These are phyloP conservation scores for Fusarium compactum DNA, from an alignment of 2,329 filamentous ascomycete genomes.

Conservation along the genomic window DNA sequence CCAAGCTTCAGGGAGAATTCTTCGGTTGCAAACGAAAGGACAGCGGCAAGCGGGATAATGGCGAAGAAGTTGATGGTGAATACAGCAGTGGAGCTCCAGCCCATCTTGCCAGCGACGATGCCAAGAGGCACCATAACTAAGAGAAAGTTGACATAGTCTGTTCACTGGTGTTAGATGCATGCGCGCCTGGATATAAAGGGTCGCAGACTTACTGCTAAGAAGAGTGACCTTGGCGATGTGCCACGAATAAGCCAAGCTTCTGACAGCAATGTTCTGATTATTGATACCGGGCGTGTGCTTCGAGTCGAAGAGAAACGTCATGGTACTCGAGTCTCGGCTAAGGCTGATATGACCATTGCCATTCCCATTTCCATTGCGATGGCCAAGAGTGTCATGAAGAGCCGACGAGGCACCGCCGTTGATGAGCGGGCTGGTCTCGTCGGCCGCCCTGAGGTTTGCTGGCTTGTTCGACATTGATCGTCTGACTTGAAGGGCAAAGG, in stretches of 20 bases:
- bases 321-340: constrained; percentile 41
- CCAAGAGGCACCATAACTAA: constrained; percentile 81
- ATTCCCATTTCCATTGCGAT: constrained; percentile 22
- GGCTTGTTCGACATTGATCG: constrained; percentile 52
- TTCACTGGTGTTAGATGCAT: constrained; percentile 12
- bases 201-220: constrained; percentile 65
- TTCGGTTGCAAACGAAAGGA: constrained; percentile 82
- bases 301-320: constrained; percentile 62
- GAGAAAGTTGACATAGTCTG: constrained; percentile 75
- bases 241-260: constrained; percentile 62
- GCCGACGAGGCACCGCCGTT: constrained; percentile 51
- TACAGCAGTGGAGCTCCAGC: constrained; percentile 74
- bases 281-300: constrained; percentile 65
- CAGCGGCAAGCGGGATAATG: constrained; percentile 79
- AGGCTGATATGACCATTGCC: constrained; percentile 43
- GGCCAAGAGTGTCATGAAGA: constrained; percentile 20
- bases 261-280: constrained; percentile 60
- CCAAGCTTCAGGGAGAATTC: constrained; percentile 79
- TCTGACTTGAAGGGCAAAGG: constrained; percentile 43
- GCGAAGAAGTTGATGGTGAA: constrained; percentile 85
- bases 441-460: constrained; percentile 41
- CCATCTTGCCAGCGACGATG: constrained; percentile 72
- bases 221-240: constrained; percentile 69
- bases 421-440: constrained; percentile 60
- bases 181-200: not conserved